These are phyloP conservation scores for Trypanosomatidae sp. DNA, from an alignment of 208 protist species.

Conservation along the genomic window DNA sequence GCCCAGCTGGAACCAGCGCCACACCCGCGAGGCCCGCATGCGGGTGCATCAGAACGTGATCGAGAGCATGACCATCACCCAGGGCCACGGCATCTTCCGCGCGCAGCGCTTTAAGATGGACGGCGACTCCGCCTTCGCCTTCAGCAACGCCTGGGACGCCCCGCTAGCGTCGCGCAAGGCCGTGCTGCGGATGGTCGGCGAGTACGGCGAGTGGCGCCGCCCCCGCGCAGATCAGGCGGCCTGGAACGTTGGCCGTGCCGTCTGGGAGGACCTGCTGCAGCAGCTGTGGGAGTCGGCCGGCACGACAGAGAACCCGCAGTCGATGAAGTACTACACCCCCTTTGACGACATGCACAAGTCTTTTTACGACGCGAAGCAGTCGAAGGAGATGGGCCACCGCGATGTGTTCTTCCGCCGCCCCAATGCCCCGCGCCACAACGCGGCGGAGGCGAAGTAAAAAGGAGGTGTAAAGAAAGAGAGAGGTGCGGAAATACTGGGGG, in stretches of 20 bases:
- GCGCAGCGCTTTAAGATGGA: constrained; percentile 92
- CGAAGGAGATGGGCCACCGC: constrained; percentile 84
- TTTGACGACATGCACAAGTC: constrained; percentile 80
- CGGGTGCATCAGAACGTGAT: constrained; percentile 88
- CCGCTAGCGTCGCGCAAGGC: constrained; percentile 82
- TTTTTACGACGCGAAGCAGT: constrained; percentile 84
- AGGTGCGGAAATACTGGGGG: too few relatives aligned
- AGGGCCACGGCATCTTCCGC: constrained; percentile 88
- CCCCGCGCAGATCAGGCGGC: constrained; percentile 71
- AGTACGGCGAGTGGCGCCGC: constrained; percentile 92
- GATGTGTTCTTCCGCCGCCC: constrained; percentile 89
- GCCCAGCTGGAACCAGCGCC: constrained; percentile 78
- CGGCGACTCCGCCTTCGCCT: constrained; percentile 81
- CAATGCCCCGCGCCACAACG: constrained; percentile 84
- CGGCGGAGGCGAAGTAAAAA: too few relatives aligned
- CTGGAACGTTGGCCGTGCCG: constrained; percentile 81
- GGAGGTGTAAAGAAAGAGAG: too few relatives aligned
- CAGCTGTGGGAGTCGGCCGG: constrained; percentile 85
- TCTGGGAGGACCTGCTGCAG: constrained; percentile 89
- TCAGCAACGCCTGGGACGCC: constrained; percentile 90
- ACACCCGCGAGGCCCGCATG: constrained; percentile 88
- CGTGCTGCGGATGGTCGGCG: constrained; percentile 88
- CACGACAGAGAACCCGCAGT: constrained; percentile 85
- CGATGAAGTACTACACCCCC: constrained; percentile 93
- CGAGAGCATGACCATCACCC: constrained; percentile 89